Evolutionary conservation across 495 filamentous ascomycete genomes (phyloP), one percentile per base, ranked within the genome.

Genomic region (Hypoxylon trugodes): DNA sequence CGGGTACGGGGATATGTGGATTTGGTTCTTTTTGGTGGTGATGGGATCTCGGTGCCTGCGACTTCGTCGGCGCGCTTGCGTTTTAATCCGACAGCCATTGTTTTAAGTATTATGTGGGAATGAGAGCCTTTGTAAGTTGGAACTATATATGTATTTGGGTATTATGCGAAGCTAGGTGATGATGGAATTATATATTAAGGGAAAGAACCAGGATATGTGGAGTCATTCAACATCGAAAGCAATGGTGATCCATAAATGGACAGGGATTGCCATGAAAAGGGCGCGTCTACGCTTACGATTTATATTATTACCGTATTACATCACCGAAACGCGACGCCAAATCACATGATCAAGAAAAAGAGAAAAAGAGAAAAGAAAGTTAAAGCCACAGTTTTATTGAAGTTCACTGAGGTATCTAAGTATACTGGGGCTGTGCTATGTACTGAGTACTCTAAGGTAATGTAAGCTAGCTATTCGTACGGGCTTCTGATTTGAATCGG

Each of bases 71-170:
- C 19, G 32, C 59, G 59, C 65, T 68, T 68, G 45, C 61, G 66
- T 19, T 69, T 69, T 35, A 59, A 26, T 46, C 59, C 65, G n/a
- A 60, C 59, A 6, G 65, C 51, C 61, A 69, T 69, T 15, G 6
- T 30, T n/a, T n/a, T n/a, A n/a, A n/a, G 12, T 32, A 4, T 50
- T 19, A 18, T n/a, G 10, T 12, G n/a, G n/a, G n/a, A n/a, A n/a
- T n/a, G n/a, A n/a, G n/a, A n/a, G n/a, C n/a, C n/a, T n/a, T n/a
- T n/a, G n/a, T n/a, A n/a, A n/a, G n/a, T n/a, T n/a, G n/a, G n/a
- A n/a, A n/a, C n/a, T n/a, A n/a, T n/a, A n/a, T n/a, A n/a, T n/a
- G n/a, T n/a, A n/a, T n/a, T n/a, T n/a, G n/a, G n/a, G n/a, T n/a
- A n/a, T n/a, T n/a, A n/a, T n/a, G n/a, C n/a, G n/a, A n/a, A n/a